phyloP scores from a whole-genome alignment of 768 basidiomycete genomes.

The Lentinula raphanica region DNA sequence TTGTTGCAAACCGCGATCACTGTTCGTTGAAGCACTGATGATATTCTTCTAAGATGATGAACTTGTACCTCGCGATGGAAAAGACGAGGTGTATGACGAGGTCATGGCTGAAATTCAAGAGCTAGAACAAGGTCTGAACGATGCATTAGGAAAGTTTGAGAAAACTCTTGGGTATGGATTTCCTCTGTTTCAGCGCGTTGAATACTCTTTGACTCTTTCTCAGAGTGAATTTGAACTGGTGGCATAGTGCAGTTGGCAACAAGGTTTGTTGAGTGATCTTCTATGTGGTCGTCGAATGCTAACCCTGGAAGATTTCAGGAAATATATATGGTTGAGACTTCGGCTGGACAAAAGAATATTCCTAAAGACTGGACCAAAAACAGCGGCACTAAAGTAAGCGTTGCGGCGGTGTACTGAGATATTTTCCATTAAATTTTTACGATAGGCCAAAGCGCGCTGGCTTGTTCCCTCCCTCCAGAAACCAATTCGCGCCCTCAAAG shows the following conservation, averaged over 20 bases:
- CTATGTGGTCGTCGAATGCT: not conserved
- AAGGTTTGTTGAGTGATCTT: slow-evolving; percentile 46
- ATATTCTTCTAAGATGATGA: slow-evolving; percentile 42
- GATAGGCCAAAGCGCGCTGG: slow-evolving; percentile 71
- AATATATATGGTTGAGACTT: slow-evolving; percentile 83
- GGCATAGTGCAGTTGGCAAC: slow-evolving; percentile 78
- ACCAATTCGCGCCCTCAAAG: slow-evolving; percentile 79
- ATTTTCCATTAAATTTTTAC: not conserved
- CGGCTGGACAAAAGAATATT: slow-evolving; percentile 52
- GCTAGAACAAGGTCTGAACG: slow-evolving; percentile 70
- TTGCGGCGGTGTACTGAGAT: not conserved
- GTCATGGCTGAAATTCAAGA: slow-evolving; percentile 65
- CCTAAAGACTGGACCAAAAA: slow-evolving; percentile 83
- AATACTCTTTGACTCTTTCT: slow-evolving; percentile 15
- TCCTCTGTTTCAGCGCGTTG: slow-evolving; percentile 10
- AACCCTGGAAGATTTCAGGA: slow-evolving; percentile 45
- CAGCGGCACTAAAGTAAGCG: slow-evolving; percentile 68
- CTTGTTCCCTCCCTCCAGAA: slow-evolving; percentile 65
- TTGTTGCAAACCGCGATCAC: slow-evolving; percentile 5
- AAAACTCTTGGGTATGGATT: slow-evolving; percentile 56
- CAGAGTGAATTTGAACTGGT: slow-evolving; percentile 50
- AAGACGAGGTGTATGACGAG: slow-evolving; percentile 80
- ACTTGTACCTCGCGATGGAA: slow-evolving; percentile 77
- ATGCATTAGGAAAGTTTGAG: slow-evolving; percentile 58
- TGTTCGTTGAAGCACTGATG: slow-evolving; percentile 2